These are phyloP conservation scores for Lachnellula subtilissima DNA, from an alignment of 2,329 filamentous ascomycete species.

Conservation along the genomic window DNA sequence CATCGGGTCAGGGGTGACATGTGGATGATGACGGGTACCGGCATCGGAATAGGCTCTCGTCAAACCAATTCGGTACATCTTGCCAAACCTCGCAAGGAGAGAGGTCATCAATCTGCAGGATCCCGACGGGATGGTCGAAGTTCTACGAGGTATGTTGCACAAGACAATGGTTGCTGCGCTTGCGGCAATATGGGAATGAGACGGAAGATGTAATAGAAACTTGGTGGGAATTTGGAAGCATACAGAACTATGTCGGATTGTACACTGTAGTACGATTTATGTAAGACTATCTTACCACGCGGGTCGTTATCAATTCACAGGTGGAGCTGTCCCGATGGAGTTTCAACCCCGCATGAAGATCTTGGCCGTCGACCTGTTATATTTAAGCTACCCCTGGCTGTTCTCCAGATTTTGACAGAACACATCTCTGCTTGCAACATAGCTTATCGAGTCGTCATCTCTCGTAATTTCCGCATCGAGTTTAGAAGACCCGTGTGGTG, in stretches of 20 bases:
- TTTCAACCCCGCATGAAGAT: not conserved
- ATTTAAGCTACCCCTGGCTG: not conserved
- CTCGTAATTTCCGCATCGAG: not conserved
- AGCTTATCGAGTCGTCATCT: not conserved
- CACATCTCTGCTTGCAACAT: not conserved
- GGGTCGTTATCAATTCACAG: not conserved
- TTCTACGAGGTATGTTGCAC: not conserved
- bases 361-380: not conserved
- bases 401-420: not conserved
- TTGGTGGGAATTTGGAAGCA: not conserved
- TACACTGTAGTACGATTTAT: not conserved
- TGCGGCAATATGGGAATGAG: not conserved
- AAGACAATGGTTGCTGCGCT: not conserved
- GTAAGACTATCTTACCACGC: not conserved
- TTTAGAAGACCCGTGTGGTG: not conserved
- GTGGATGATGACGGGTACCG: not conserved
- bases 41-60: not conserved
- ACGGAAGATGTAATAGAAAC: not conserved
- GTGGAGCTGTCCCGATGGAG: not conserved
- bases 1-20: not conserved
- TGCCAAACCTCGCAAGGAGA: not conserved
- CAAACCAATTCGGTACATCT: not conserved
- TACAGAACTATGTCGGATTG: not conserved
- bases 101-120: slow-evolving; percentile 4
- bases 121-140: slow-evolving; percentile 2